Conservation (phyloP, 2,329 filamentous ascomycete genomes). For the Botrytis cinerea region DNA sequence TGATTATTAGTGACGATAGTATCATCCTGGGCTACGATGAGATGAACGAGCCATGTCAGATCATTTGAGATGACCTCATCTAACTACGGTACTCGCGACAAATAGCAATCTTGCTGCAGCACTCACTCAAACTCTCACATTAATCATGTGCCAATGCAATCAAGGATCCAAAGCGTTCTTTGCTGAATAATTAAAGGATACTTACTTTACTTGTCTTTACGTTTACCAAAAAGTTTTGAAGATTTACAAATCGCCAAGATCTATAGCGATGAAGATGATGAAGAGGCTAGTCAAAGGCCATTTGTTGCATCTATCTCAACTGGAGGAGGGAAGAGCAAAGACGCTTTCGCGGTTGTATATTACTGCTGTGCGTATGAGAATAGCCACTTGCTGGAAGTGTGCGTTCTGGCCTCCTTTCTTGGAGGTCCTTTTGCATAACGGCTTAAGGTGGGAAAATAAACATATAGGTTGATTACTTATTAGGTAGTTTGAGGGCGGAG, state of each 20-base stretch:
- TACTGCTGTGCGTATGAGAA: background rate
- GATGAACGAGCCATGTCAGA: background rate
- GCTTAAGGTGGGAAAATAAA: background rate
- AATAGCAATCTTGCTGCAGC: background rate
- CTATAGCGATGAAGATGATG: background rate
- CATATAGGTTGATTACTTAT: background rate
- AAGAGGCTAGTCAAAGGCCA: background rate
- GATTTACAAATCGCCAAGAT: background rate
- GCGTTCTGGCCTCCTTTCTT: background rate
- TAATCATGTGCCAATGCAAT: background rate
- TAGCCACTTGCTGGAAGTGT: background rate
- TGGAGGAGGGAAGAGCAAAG: background rate
- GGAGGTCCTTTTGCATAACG: background rate
- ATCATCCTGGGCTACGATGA: background rate
- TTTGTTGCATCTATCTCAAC: background rate
- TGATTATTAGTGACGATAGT: background rate
- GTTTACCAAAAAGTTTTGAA: background rate
- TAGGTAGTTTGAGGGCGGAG: background rate
- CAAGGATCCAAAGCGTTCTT: background rate
- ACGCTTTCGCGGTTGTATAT: too few relatives aligned
- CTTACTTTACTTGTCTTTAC: background rate
- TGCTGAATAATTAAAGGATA: background rate
- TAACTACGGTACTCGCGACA: background rate
- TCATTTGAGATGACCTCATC: background rate
- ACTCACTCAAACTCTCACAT: background rate